A percentile compares a stretch with the other conserved stretches of the same genome.
Evolutionary conservation across 2,329 filamentous ascomycete species (phyloP).

Genomic region (Massarina eburnea): DNA sequence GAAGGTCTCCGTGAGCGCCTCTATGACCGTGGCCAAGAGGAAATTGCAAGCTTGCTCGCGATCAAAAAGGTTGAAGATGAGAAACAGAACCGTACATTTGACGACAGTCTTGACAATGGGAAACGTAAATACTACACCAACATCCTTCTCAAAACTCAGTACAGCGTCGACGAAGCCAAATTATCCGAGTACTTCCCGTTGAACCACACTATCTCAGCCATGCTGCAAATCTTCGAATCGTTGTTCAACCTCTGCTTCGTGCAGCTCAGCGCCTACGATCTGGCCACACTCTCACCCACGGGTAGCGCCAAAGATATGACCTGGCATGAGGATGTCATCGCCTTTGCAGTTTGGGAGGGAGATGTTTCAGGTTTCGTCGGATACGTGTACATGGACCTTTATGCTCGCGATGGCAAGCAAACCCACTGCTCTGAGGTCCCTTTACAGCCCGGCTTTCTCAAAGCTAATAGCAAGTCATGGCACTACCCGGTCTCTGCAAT

Average conservation of each 20-base stretch:
- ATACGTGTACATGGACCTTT: neutral
- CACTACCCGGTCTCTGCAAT: neutral
- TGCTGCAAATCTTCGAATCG: constrained; percentile 1
- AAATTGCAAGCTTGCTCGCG: neutral
- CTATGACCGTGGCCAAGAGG: neutral
- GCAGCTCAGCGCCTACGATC: neutral
- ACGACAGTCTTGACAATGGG: neutral
- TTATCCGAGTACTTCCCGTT: constrained; percentile 1
- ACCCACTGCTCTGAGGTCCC: neutral
- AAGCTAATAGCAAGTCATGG: neutral
- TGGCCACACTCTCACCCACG: neutral
- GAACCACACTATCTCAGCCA: neutral
- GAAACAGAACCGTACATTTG: neutral
- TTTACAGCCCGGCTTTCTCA: neutral
- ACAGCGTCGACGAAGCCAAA: neutral
- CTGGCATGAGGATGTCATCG: constrained; percentile 1
- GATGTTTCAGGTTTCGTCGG: constrained; percentile 1
- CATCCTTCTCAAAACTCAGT: neutral
- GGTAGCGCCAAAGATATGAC: constrained; percentile 1
- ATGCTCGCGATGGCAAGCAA: neutral
- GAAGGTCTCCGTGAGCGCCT: neutral
- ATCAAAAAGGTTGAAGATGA: neutral
- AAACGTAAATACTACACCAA: constrained; percentile 1
- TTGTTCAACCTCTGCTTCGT: constrained; percentile 1
- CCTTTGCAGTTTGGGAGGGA: neutral